phyloP scores from a whole-genome alignment of 140 eudicot genomes.

The Oenanthe javanica region DNA sequence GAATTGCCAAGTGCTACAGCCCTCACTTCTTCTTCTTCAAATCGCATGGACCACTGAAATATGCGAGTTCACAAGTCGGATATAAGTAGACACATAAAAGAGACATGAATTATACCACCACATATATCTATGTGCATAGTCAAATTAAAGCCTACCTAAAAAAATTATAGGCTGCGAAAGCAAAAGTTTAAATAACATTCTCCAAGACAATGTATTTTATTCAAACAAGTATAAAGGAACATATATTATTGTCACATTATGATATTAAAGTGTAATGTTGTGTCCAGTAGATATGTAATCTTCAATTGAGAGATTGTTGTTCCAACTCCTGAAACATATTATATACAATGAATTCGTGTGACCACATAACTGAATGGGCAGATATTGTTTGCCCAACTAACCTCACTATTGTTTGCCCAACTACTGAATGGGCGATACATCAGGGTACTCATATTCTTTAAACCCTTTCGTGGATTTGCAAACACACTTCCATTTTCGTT shows the following conservation, averaged over 20 bases:
- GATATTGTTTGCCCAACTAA: conserved; percentile 85
- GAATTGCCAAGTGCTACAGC: conserved; percentile 83
- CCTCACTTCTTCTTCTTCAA: conserved; percentile 93
- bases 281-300: background rate
- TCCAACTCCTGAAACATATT: background rate
- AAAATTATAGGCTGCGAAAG: background rate
- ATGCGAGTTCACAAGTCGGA: conserved; percentile 18
- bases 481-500: conserved; percentile 88
- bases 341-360: background rate
- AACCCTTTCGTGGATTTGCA: conserved; percentile 91
- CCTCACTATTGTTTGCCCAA: conserved; percentile 99
- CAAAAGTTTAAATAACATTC: background rate
- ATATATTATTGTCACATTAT: background rate
- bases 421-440: conserved; percentile 94
- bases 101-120: background rate
- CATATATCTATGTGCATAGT: background rate
- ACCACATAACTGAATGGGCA: conserved; percentile 9
- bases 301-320: background rate
- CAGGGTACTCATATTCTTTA: conserved; percentile 84
- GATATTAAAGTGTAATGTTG: background rate
- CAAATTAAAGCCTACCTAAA: background rate
- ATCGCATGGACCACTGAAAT: conserved; percentile 88
- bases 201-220: background rate
- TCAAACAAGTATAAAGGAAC: background rate
- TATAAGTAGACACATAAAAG: background rate